A percentile compares a stretch with the other conserved stretches of the same genome.
Conservation (phyloP, 2,329 filamentous ascomycete genomes). For the Alternaria infectoria region DNA sequence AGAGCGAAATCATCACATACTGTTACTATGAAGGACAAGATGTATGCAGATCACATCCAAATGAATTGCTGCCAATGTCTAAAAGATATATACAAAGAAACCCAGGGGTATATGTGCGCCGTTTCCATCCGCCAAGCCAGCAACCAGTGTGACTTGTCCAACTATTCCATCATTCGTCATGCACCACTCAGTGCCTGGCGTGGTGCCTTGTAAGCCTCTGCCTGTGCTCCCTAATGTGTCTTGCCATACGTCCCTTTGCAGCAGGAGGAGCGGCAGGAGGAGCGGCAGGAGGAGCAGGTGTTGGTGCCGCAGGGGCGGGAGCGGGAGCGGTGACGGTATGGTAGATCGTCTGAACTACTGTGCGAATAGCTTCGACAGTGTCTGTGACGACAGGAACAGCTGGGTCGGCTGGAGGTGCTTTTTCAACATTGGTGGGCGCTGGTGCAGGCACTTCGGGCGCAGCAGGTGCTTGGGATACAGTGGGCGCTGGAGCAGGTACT, state of each 20-base stretch:
- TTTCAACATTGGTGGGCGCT: background rate
- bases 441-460: constrained; percentile 5
- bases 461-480: background rate
- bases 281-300: constrained; percentile 11
- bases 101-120: constrained; percentile 17
- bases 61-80: background rate
- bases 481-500: constrained; percentile 8
- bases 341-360: constrained; percentile 23
- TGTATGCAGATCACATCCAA: background rate
- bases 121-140: background rate
- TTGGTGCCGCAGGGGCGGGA: constrained; percentile 10
- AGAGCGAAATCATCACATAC: background rate
- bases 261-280: constrained; percentile 9
- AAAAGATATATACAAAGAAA: constrained; percentile 17
- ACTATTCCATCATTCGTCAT: background rate
- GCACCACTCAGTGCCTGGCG: constrained; percentile 4
- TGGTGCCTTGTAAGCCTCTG: constrained; percentile 22
- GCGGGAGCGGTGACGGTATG: constrained; percentile 18
- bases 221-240: constrained; percentile 24
- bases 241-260: constrained; percentile 17
- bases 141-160: constrained; percentile 9
- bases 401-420: constrained; percentile 5
- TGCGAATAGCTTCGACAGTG: constrained; percentile 8
- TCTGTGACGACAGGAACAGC: constrained; percentile 7
- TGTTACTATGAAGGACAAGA: background rate